Evolutionary conservation across 352 stramenopile species (phyloP), one percentile per base, ranked within the genome.

Genomic region (Peronospora farinosa): DNA sequence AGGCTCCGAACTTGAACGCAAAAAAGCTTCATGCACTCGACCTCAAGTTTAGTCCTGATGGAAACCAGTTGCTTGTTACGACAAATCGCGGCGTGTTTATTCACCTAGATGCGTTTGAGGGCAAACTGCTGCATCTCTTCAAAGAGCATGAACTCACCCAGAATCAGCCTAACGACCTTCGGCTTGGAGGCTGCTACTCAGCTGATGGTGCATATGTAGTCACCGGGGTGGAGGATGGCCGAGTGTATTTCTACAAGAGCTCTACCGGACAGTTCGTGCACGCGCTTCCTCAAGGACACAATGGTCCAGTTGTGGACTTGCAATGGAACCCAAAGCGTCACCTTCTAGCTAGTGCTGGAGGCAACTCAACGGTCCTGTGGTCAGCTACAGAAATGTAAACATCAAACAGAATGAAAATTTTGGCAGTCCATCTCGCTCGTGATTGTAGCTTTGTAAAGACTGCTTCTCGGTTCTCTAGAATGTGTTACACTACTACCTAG

Each of bases 321-420:
- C 69, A 88, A 44, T 91, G 83, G 83, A 93, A 90, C 45, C 83
- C 83, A 33, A 84, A 88, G 52, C 76, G 83, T n/a, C 83, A 93
- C 37, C 60, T 93, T 44, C 31, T 93, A 47, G 80, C 60, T 13
- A 89, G 66, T 43, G 70, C 77, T 9, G 80, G 82, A 7, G 67
- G 64, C 10, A 93, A 90, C 51, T 88, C 83, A 38, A 78, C 72
- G 19, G 75, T 88, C 27, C 66, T 91, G 35, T 91, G 80, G 80
- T 86, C 77, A n/a, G 53, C 69, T 19, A 39, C 50, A 39, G 51
- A 57, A 2, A 44, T 69, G 5, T 71, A 30, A 71, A 39, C 28
- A 11, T 1, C 28, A 40, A 46, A 50, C 21, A 13, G 23, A 59
- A 59, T 38, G 21, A 43, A 38, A 48, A 51, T 17, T 0, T 38